Percentiles rank a stretch among this genome's conserved stretches.
phyloP scores from a whole-genome alignment of 1,139 yeast genomes.

The Yamadazyma dushanensis region DNA sequence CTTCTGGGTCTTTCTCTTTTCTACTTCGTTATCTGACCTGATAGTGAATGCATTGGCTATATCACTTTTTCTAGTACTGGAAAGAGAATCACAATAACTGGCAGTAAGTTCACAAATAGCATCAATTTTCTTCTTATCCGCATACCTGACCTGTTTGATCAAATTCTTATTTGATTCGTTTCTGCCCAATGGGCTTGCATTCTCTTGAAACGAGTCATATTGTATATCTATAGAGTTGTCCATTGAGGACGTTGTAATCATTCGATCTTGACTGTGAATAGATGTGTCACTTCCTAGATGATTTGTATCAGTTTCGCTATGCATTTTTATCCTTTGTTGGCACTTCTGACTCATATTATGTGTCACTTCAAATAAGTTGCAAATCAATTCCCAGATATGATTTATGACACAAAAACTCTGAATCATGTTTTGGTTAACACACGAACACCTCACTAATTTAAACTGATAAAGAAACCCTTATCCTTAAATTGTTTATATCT shows the following conservation, averaged over 20 bases:
- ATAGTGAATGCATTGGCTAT: conserved; percentile 2
- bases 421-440: conserved; percentile 1
- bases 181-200: too few relatives aligned
- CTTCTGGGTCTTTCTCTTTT: too few relatives aligned
- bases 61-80: not conserved
- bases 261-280: conserved; percentile 4
- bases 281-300: too few relatives aligned
- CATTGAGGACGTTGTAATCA: conserved; percentile 14
- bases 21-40: not conserved
- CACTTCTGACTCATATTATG: too few relatives aligned
- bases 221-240: conserved; percentile 7
- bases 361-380: too few relatives aligned
- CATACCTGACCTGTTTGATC: not conserved
- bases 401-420: conserved; percentile 1
- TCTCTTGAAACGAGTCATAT: too few relatives aligned
- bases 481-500: conserved; percentile 4
- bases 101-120: conserved; percentile 1
- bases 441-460: not conserved
- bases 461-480: conserved; percentile 9
- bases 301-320: too few relatives aligned
- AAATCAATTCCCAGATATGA: too few relatives aligned
- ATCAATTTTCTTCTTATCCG: conserved; percentile 8
- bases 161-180: too few relatives aligned
- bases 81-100: not conserved
- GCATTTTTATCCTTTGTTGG: too few relatives aligned